phyloP scores from a whole-genome alignment of 257 asterid species.

The Gentiana macrophylla region DNA sequence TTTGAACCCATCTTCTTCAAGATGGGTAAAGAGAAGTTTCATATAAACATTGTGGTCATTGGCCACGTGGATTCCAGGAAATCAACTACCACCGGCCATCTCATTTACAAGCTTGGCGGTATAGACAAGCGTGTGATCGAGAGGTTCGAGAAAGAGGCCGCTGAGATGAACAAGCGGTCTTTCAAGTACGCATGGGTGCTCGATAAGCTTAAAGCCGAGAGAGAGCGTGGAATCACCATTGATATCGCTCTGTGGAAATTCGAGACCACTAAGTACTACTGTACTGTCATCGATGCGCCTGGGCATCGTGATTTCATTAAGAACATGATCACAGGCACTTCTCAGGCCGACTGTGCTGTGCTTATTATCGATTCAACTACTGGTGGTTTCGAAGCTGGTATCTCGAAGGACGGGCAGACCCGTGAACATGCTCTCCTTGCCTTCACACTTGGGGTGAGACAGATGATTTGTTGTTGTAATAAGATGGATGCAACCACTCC shows the following conservation, averaged over 20 bases:
- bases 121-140: constrained; percentile 80
- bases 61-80: constrained; percentile 45
- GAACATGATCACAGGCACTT: no score
- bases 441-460: constrained; percentile 66
- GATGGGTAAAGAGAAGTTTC: constrained; percentile 13
- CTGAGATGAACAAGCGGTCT: constrained; percentile 21
- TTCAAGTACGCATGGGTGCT: constrained; percentile 1
- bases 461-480: constrained; percentile 20
- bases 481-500: no score
- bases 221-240: constrained; percentile 26
- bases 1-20: no score
- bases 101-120: constrained; percentile 79
- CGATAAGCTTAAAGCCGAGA: constrained; percentile 68
- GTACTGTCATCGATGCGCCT: no score
- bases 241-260: no score
- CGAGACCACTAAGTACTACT: no score
- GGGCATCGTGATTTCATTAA: no score
- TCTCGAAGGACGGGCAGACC: constrained; percentile 66
- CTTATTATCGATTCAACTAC: constrained; percentile 53
- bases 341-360: constrained; percentile 1
- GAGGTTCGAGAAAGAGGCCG: constrained; percentile 59
- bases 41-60: constrained; percentile 43
- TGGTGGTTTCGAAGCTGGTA: constrained; percentile 25
- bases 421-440: constrained; percentile 75
- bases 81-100: no score